Evolutionary conservation across 108 stramenopile species (phyloP), one percentile per base, ranked within the genome.

Genomic region (Cyclostephanos invisitatus): DNA sequence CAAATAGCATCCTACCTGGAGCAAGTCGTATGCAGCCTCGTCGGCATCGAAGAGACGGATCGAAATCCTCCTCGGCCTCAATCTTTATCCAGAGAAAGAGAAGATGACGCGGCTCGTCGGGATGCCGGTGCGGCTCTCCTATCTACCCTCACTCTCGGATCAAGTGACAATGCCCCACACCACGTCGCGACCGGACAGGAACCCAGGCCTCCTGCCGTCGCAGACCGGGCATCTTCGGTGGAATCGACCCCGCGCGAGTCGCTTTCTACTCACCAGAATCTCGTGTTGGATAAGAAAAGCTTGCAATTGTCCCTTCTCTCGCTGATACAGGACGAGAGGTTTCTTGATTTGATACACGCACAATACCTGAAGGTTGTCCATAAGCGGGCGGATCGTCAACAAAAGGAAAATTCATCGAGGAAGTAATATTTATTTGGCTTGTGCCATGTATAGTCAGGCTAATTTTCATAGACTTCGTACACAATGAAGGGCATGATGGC

Each of bases 301-400:
- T 72, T 95, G 20, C 94, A 95, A 64, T 64, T 95, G 40, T 81
- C 94, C 0, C 66, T 95, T 25, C 65, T 95, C 4, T 88, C 87
- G 12, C 66, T 95, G 69, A 84, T 95, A 44, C 91, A 95, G 68
- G 94, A 95, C 73, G 94, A 95, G 49, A 82, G 90, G 40, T 95
- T 95, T 83, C 70, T 95, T 55, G 91, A 92, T 80, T 67, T 95
- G 29, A 74, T 95, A 47, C 94, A 95, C 79, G 89, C 90, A 0
- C 91, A 95, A 69, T 95, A 95, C 71, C 72, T 95, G 49, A 91
- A 91, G 67, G 91, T 95, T 24, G 83, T 86, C 0, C 84, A 84
- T 67, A 82, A 88, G 5, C 82, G 90, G 38, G 75, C 85, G 50
- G 48, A 40, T n/a, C 64, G 66, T 29, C 69, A 72, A 29, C 70